Percentiles rank a stretch among this genome's conserved stretches.
Evolutionary conservation across 108 stramenopile genomes (phyloP).

Genomic region (Fistulifera pelliculosa): DNA sequence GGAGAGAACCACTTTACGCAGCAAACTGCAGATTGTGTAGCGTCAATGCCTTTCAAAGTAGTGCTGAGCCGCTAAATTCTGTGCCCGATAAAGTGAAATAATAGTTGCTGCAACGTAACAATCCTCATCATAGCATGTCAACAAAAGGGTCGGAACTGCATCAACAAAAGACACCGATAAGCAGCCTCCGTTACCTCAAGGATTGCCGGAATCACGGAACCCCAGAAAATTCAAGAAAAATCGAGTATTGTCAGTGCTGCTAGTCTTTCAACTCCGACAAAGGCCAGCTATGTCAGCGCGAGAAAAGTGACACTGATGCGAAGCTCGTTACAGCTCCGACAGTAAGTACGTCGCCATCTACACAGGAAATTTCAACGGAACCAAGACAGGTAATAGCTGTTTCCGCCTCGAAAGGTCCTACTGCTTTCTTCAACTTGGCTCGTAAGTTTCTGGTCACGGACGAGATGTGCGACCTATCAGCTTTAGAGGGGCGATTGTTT

Average conservation of each 20-base stretch:
- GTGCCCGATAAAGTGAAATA: slow-evolving; percentile 1
- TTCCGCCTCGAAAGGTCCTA: slow-evolving; percentile 71
- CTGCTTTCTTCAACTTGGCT: slow-evolving; percentile 77
- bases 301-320: not conserved
- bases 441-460: slow-evolving; percentile 76
- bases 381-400: slow-evolving; percentile 77
- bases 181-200: too few species aligned
- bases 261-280: too few species aligned
- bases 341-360: slow-evolving; percentile 6
- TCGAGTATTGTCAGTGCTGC: too few species aligned
- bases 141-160: too few species aligned
- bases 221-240: too few species aligned
- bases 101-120: slow-evolving; percentile 1
- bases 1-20: too few species aligned
- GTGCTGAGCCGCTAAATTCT: not conserved
- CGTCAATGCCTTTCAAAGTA: too few species aligned
- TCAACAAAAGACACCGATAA: too few species aligned
- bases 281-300: too few species aligned
- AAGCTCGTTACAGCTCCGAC: not conserved
- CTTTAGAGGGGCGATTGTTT: slow-evolving; percentile 81
- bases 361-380: slow-evolving; percentile 7
- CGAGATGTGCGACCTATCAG: slow-evolving; percentile 72
- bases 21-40: too few species aligned
- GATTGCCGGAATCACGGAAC: too few species aligned
- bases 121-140: too few species aligned